A percentile compares a stretch with the other conserved stretches of the same genome.
Evolutionary conservation across 148 eudicot species (phyloP).

Genomic region (Polygonum maritimum): DNA sequence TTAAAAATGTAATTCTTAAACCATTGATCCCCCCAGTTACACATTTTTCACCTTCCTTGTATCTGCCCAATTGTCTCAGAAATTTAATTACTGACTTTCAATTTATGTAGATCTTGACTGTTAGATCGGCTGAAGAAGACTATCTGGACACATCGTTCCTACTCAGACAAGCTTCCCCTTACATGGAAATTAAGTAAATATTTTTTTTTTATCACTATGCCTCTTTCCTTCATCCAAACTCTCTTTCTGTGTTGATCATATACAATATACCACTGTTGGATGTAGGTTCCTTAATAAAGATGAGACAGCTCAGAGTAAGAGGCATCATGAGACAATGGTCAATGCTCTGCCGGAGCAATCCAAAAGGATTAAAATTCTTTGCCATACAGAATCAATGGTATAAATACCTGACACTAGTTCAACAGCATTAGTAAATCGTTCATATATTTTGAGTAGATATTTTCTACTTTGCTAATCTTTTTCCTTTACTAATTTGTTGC

Average conservation of each 20-base stretch:
- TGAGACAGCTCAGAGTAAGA: constrained; percentile 41
- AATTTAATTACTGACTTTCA: not conserved
- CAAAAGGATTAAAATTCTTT: constrained; percentile 49
- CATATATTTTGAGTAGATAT: not conserved
- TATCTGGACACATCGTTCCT: constrained; percentile 76
- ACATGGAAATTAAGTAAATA: constrained; percentile 66
- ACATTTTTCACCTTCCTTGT: not conserved
- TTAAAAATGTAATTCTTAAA: not conserved
- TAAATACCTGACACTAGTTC: not conserved
- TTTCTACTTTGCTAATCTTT: not conserved
- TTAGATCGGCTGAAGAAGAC: constrained; percentile 76
- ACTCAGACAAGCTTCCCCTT: constrained; percentile 90
- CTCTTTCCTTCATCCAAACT: not conserved
- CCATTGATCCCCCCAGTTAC: not conserved
- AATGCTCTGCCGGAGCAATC: constrained; percentile 25
- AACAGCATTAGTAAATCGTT: not conserved
- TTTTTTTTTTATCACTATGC: not conserved
- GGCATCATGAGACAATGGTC: constrained; percentile 34
- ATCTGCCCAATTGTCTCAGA: not conserved
- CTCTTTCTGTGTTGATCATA: not conserved
- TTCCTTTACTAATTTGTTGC: not conserved
- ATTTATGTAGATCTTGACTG: constrained; percentile 61
- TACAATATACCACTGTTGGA: not conserved
- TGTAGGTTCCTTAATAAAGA: constrained; percentile 54
- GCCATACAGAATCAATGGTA: constrained; percentile 35